These are phyloP conservation scores for Rutstroemia sp. DNA, from an alignment of 2,329 filamentous ascomycete species.

Conservation along the genomic window DNA sequence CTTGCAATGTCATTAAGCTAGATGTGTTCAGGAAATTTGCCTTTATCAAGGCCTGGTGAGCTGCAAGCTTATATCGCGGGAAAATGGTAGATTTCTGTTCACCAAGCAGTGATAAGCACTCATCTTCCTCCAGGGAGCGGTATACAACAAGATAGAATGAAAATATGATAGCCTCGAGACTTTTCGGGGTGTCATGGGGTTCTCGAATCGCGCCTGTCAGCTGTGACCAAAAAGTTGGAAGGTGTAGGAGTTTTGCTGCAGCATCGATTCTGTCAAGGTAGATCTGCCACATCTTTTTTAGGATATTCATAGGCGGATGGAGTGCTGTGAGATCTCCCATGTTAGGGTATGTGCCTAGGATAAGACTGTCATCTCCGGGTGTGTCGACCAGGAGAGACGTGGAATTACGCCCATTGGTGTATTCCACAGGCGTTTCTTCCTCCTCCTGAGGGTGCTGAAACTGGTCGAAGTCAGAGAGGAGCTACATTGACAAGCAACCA, in stretches of 20 bases:
- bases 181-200: constrained; percentile 5
- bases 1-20: constrained; percentile 11
- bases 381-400: not conserved
- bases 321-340: constrained; percentile 25
- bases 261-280: constrained; percentile 28
- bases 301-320: constrained; percentile 54
- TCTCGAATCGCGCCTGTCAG: constrained; percentile 3
- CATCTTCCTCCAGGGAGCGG: constrained; percentile 6
- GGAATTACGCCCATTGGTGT: not conserved
- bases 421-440: not conserved
- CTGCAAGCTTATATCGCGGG: constrained; percentile 9
- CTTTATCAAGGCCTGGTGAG: constrained; percentile 11
- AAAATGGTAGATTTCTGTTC: constrained; percentile 7
- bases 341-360: not conserved
- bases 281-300: constrained; percentile 56
- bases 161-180: constrained; percentile 11
- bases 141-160: constrained; percentile 9
- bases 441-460: not conserved
- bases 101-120: constrained; percentile 11
- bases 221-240: constrained; percentile 37
- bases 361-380: not conserved
- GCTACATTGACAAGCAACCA: not conserved
- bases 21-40: constrained; percentile 13
- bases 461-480: not conserved
- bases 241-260: constrained; percentile 58